Conservation (phyloP, 1,284 basidiomycete species). For the Wallemia hederae region DNA sequence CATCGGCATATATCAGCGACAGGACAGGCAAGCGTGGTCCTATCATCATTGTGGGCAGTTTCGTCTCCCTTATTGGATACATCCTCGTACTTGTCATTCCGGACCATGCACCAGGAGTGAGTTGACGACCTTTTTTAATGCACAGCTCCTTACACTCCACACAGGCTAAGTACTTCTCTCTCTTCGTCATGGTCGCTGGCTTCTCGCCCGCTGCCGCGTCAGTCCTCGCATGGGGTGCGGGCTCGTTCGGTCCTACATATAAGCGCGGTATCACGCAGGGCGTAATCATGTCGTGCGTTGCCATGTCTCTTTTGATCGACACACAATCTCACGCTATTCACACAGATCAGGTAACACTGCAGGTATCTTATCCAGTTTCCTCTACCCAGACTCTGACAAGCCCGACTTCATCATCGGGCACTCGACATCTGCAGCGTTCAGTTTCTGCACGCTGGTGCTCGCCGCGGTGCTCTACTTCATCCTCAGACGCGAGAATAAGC, state of each 20-base stretch:
- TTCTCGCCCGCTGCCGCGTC: constrained; percentile 3
- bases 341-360: neutral
- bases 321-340: neutral
- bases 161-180: constrained; percentile 6
- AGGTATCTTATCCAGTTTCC: neutral
- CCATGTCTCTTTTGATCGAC: neutral
- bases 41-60: neutral
- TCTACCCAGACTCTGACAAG: neutral
- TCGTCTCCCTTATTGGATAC: constrained; percentile 7
- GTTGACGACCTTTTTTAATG: neutral
- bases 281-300: neutral
- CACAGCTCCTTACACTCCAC: constrained; percentile 1
- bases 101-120: constrained; percentile 3
- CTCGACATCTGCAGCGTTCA: neutral
- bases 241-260: neutral
- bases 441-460: neutral
- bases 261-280: neutral
- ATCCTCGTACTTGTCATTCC: constrained; percentile 5
- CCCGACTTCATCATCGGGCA: neutral
- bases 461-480: neutral
- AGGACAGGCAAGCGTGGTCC: neutral
- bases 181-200: constrained; percentile 8
- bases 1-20: neutral
- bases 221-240: neutral
- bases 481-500: neutral